Evolutionary conservation across 495 filamentous ascomycete genomes (phyloP), one percentile per base, ranked within the genome.

Genomic region (Elasticomyces elasticus): DNA sequence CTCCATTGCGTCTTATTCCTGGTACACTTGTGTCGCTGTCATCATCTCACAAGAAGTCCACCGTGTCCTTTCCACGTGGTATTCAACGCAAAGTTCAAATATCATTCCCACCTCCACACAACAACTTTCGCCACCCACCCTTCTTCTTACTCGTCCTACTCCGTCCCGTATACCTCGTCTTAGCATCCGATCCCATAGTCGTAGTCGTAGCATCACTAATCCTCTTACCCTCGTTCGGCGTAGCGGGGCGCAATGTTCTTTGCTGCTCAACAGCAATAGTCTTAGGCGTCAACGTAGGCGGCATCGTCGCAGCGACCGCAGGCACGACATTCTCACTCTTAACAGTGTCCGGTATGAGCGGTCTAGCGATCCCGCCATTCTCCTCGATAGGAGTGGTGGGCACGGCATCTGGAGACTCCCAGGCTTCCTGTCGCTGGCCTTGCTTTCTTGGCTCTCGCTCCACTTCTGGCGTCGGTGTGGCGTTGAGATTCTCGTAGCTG

Each of bases 71-170:
- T n/a, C n/a, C n/a, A n/a, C n/a, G n/a, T n/a, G n/a, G n/a, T n/a
- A n/a, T n/a, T n/a, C n/a, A n/a, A n/a, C 35, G 35, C 35, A 40
- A 15, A 12, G 2, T 13, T 40, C 35, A 40, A 2, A 40, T 40
- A 40, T 40, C 35, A 13, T 40, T 45, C 28, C 50, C 40, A 44
- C 13, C 26, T 5, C 54, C 54, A 45, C 54, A 56, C 6, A 56
- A 27, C 47, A 56, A 37, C 24, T 31, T 50, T 24, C 54, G 30
- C 46, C 45, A 56, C 7, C 54, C 47, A 27, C 28, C n/a, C 45
- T 26, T 55, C 54, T 49, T 56, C 24, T 30, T 31, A 17, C 15
- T 22, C 43, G 12, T 26, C 52, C 9, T 35, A 27, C 20, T 25
- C 22, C 7, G 15, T 5, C 12, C 13, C 44, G 25, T 50, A 10